Percentiles rank a stretch among this genome's conserved stretches.
Evolutionary conservation across 139 green algal genomes (phyloP).

Genomic region (Closterium sp.): DNA sequence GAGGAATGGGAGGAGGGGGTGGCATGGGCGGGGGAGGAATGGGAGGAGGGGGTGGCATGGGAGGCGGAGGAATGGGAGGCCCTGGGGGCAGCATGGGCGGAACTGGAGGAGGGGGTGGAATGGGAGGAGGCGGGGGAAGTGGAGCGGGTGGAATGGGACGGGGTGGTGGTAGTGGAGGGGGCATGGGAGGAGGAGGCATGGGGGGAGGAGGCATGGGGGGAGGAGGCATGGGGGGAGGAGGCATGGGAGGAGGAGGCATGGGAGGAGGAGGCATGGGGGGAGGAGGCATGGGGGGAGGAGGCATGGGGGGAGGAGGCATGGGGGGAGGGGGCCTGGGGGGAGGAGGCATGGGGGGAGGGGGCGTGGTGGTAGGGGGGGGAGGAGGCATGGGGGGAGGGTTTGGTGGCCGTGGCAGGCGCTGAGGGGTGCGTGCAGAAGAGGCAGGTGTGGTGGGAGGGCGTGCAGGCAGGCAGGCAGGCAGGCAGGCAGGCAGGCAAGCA

Average conservation of each 20-base stretch:
- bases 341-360: background rate
- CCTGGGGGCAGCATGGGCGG: background rate
- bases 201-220: background rate
- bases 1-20: background rate
- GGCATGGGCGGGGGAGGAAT: background rate
- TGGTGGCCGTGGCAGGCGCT: no score
- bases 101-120: background rate
- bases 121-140: no score
- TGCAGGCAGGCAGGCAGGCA: no score
- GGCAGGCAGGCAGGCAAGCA: no score
- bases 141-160: background rate
- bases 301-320: background rate
- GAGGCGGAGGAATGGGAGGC: no score
- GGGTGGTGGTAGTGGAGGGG: background rate
- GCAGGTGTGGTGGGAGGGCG: no score
- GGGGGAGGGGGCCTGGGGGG: background rate
- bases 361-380: background rate
- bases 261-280: background rate
- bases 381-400: no score
- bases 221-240: no score
- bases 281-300: background rate
- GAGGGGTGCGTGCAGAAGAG: no score
- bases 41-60: background rate
- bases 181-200: no score
- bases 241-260: background rate